Percentiles rank a stretch among this genome's conserved stretches.
These are phyloP conservation scores for Ophiocordyceps camponoti-saundersi DNA, from an alignment of 2,329 filamentous ascomycete species.

Conservation along the genomic window DNA sequence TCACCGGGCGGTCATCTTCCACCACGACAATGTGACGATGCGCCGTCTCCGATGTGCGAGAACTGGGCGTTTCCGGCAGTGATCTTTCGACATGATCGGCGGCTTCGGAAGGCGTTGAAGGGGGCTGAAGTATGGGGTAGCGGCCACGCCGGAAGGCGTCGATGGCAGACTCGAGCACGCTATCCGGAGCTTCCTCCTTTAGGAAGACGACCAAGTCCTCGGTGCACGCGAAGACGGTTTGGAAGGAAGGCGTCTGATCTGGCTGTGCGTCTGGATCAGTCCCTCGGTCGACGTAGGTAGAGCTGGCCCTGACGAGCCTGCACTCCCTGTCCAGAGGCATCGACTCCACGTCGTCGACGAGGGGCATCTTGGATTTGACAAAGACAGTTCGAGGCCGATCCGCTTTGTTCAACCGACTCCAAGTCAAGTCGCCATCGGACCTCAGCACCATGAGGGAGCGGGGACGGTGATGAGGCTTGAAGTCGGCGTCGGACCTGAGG, in stretches of 20 bases:
- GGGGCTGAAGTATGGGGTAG: slow-evolving; percentile 10
- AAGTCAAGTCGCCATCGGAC: slow-evolving; percentile 6
- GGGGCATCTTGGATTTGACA: slow-evolving; percentile 11
- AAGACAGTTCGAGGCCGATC: slow-evolving; percentile 14
- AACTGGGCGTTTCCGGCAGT: slow-evolving; percentile 10
- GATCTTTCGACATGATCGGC: slow-evolving; percentile 6
- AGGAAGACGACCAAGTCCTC: slow-evolving; percentile 43
- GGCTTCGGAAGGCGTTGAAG: slow-evolving; percentile 6
- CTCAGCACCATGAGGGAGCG: slow-evolving; percentile 11
- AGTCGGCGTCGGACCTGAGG: slow-evolving; percentile 7
- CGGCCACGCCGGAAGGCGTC: slow-evolving; percentile 20
- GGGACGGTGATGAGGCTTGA: slow-evolving; percentile 5
- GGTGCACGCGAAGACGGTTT: slow-evolving; percentile 30
- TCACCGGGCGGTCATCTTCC: background rate
- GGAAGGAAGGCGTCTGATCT: slow-evolving; percentile 10
- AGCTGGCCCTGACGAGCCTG: slow-evolving; percentile 8
- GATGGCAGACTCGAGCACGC: slow-evolving; percentile 28
- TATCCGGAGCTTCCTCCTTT: slow-evolving; percentile 23
- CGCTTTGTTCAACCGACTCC: slow-evolving; percentile 9
- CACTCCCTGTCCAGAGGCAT: slow-evolving; percentile 13
- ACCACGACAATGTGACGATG: slow-evolving; percentile 1
- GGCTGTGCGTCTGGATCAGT: slow-evolving; percentile 16
- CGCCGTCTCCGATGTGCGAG: background rate
- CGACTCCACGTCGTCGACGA: slow-evolving; percentile 12
- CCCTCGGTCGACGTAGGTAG: slow-evolving; percentile 21